Base-by-base conservation (phyloP, 495 filamentous ascomycete species). In the Parathielavia hyrcaniae region DNA sequence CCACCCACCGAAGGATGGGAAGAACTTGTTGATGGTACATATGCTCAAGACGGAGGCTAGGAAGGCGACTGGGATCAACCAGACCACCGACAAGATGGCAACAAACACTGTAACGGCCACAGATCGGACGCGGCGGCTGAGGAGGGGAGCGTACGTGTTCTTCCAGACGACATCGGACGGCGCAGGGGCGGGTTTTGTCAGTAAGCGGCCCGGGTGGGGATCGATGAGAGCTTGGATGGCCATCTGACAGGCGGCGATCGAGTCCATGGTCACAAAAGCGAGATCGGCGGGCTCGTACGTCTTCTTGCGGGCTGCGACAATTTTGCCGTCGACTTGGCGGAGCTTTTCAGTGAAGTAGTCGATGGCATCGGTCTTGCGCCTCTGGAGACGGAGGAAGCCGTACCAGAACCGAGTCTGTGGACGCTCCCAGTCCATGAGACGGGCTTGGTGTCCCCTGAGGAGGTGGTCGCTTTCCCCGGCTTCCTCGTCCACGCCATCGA, bases 221-320 rank as follows among this genome's bases (percentile, higher is more conserved):
- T 96, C 91, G 30, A 99, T 81, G 5, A 91, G 83, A 0, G 95
- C 89, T 69, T 99, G 93, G 43, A 95, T 85, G 16, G 90, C 89
- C 87, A 97, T 95, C 75, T 98, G 93, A 60, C 78, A 81, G 22
- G 91, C 84, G n/a, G 90, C 87, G 58, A 92, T 90, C 17, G 90
- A 95, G 70, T 96, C 86, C 88, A 99, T 91, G 1, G 95, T 97
- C 35, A 99, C 90, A 69, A 97, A 97, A 8, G 95, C 95, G 36
- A 95, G 76, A 43, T 91, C 84, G 0, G 83, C 90, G 2, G 95
- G 79, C 10, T 78, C 73, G 66, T 88, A 97, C 16, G 86, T 83
- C 67, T 91, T 91, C 62, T 81, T 81, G 26, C 95, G 81, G 0
- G 87, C 83, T 16, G 61, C 69, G 20, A 69, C 68, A 43, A 99